Base-by-base conservation (phyloP, 139 green algal species). In the Spirogloea muscicola region DNA sequence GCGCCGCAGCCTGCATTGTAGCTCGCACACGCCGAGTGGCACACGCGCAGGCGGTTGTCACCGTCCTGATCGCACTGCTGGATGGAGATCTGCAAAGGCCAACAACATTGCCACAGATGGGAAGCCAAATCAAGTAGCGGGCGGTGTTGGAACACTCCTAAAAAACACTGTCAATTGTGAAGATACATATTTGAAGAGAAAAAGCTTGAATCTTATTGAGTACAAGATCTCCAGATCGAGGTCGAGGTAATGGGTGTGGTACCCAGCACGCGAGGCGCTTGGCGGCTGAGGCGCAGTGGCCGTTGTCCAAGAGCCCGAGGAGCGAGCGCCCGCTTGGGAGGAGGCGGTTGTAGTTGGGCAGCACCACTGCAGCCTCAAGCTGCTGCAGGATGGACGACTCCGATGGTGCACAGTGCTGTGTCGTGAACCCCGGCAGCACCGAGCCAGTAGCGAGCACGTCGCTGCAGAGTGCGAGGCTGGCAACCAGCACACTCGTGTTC, bases 41-140 rank as follows among this genome's bases (percentile, higher is more conserved):
- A 75, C 49, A 67, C 49, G 5, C 66, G n/a, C n/a, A 75, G 7
- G 25, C 66, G 46, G 66, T 58, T 75, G 46, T 68, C 66, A n/a
- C 66, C 66, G 49, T 75, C 66, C 6, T 16, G 27, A 36, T 75
- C 66, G 57, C 66, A 75, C 18, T 29, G 66, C 46, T 75, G 66
- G n/a, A 75, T 68, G 21, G 66, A 75, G 13, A 75, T 58, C 66
- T 75, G 66, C 4, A 18, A n/a, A 31, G 52, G 9, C 29, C 18
- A 58, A 68, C 49, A 5, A 5, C 10, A n/a, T 18, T 6, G 59
- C 5, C 10, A 55, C 29, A 31, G 39, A 6, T 7, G n/a, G n/a
- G n/a, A n/a, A n/a, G n/a, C n/a, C n/a, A n/a, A n/a, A n/a, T n/a
- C n/a, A n/a, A 68, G 38, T 5, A 68, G 25, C 16, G 38, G 7